A percentile compares a stretch with the other conserved stretches of the same genome.
Evolutionary conservation across 805 yeast genomes (phyloP).

Genomic region (Saccharomycopsis capsularis): DNA sequence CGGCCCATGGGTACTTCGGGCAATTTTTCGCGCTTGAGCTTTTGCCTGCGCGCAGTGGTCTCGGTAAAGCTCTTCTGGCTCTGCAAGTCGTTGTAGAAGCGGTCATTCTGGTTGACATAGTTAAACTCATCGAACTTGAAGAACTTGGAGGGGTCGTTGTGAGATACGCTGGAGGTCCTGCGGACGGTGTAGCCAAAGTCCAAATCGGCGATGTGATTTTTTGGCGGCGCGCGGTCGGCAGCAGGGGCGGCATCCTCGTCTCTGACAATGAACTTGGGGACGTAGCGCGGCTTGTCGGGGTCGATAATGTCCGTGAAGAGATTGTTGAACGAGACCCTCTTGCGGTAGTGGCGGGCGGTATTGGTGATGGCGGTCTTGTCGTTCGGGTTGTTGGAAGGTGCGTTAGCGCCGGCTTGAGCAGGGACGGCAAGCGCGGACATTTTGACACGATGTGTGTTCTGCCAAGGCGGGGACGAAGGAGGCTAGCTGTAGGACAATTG

Average conservation of each 20-base stretch:
- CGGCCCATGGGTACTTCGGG: slow-evolving; percentile 13
- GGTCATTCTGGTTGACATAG: slow-evolving; percentile 18
- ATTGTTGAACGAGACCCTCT: slow-evolving; percentile 18
- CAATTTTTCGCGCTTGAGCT: slow-evolving; percentile 19
- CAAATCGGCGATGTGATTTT: slow-evolving; percentile 11
- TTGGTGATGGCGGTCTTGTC: too few species aligned
- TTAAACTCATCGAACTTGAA: slow-evolving; percentile 21
- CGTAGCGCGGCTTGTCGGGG: slow-evolving; percentile 17
- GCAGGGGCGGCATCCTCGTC: not conserved
- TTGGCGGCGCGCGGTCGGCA: not conserved
- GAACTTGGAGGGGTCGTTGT: slow-evolving; percentile 15
- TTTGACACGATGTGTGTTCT: too few species aligned
- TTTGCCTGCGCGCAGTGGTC: slow-evolving; percentile 6
- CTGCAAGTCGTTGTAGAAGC: slow-evolving; percentile 15
- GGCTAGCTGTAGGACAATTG: too few species aligned
- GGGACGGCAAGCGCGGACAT: too few species aligned
- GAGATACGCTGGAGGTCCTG: slow-evolving; percentile 5
- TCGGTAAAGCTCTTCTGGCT: slow-evolving; percentile 14
- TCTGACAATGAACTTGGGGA: slow-evolving; percentile 17
- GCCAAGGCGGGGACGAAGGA: too few species aligned
- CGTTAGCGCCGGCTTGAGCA: too few species aligned
- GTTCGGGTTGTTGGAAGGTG: too few species aligned
- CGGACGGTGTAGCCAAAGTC: slow-evolving; percentile 17
- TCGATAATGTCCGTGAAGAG: slow-evolving; percentile 15
- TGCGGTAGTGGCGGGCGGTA: slow-evolving; percentile 4